Evolutionary conservation across 2,329 filamentous ascomycete species (phyloP).

Genomic region (Fusarium tupiense): DNA sequence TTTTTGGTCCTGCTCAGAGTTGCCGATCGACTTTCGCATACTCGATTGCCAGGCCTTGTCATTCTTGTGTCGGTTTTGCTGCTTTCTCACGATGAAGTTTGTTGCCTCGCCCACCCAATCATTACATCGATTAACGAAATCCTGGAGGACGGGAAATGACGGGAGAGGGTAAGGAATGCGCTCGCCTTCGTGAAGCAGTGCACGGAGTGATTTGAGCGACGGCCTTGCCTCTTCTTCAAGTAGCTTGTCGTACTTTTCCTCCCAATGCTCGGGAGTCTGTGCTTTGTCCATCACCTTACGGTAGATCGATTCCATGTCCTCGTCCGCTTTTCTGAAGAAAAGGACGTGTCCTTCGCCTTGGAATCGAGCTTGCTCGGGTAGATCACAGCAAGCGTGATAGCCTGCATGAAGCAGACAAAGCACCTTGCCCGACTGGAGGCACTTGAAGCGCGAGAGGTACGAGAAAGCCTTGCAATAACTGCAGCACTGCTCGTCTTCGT

Average conservation of each 20-base stretch:
- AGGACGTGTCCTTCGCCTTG: slow-evolving; percentile 76
- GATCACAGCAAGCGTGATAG: slow-evolving; percentile 80
- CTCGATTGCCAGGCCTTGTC: slow-evolving; percentile 86
- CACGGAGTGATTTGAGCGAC: slow-evolving; percentile 84
- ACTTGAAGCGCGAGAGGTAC: slow-evolving; percentile 91
- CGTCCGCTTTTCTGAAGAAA: slow-evolving; percentile 79
- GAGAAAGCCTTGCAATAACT: slow-evolving; percentile 90
- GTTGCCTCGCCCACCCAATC: slow-evolving; percentile 98
- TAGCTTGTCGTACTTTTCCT: slow-evolving; percentile 85
- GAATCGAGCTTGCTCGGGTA: slow-evolving; percentile 72
- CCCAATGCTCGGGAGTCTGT: slow-evolving; percentile 85
- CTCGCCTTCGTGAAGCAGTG: slow-evolving; percentile 90
- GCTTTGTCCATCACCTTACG: slow-evolving; percentile 88
- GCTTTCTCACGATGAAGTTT: slow-evolving; percentile 95
- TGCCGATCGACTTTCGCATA: slow-evolving; percentile 73
- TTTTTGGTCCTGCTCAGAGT: slow-evolving; percentile 72
- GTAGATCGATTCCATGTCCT: slow-evolving; percentile 71
- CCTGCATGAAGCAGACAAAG: slow-evolving; percentile 87
- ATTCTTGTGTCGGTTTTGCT: slow-evolving; percentile 95
- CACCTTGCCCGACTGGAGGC: slow-evolving; percentile 81
- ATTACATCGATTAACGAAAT: slow-evolving; percentile 95
- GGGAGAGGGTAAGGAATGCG: slow-evolving; percentile 91
- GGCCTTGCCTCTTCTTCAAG: slow-evolving; percentile 87
- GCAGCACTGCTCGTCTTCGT: slow-evolving; percentile 96
- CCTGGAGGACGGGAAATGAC: slow-evolving; percentile 81